Evolutionary conservation across 2,329 filamentous ascomycete genomes (phyloP).

Genomic region (Xylariaceae sp.): DNA sequence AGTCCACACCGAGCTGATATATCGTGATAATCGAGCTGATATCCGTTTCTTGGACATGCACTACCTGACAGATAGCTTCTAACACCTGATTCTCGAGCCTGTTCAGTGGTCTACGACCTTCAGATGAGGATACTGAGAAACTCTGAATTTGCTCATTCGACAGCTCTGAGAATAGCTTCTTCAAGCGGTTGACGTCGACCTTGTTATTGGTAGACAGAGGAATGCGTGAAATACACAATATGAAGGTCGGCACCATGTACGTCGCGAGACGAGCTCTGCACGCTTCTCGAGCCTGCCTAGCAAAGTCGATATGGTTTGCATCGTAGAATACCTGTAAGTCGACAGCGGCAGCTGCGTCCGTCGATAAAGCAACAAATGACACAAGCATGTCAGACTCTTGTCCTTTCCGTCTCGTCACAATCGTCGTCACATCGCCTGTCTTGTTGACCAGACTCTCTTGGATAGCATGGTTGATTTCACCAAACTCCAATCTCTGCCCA

Average conservation of each 20-base stretch:
- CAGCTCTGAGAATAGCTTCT: slow-evolving; percentile 58
- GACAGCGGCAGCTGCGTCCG: neutral
- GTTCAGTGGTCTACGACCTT: slow-evolving; percentile 23
- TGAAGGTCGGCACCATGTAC: slow-evolving; percentile 89
- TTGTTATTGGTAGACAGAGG: slow-evolving; percentile 89
- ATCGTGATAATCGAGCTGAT: slow-evolving; percentile 59
- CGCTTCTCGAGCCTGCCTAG: slow-evolving; percentile 48
- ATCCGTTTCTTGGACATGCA: slow-evolving; percentile 38
- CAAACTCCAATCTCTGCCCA: slow-evolving; percentile 82
- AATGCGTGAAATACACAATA: slow-evolving; percentile 64
- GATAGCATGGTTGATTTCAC: slow-evolving; percentile 84
- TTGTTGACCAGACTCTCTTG: slow-evolving; percentile 47
- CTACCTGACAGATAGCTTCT: slow-evolving; percentile 48
- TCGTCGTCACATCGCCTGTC: slow-evolving; percentile 66
- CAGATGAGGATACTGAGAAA: slow-evolving; percentile 38
- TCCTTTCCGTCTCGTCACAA: slow-evolving; percentile 64
- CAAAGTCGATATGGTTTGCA: slow-evolving; percentile 36
- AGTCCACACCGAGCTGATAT: slow-evolving; percentile 84
- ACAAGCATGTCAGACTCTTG: slow-evolving; percentile 80
- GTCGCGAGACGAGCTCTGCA: slow-evolving; percentile 66
- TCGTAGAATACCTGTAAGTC: slow-evolving; percentile 30
- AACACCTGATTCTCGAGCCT: slow-evolving; percentile 46
- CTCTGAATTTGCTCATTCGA: slow-evolving; percentile 56
- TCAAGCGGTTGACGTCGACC: slow-evolving; percentile 67
- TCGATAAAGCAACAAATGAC: slow-evolving; percentile 48